Evolutionary conservation across 208 protist species (phyloP).

Genomic region (Trypanosomatidae sp.): DNA sequence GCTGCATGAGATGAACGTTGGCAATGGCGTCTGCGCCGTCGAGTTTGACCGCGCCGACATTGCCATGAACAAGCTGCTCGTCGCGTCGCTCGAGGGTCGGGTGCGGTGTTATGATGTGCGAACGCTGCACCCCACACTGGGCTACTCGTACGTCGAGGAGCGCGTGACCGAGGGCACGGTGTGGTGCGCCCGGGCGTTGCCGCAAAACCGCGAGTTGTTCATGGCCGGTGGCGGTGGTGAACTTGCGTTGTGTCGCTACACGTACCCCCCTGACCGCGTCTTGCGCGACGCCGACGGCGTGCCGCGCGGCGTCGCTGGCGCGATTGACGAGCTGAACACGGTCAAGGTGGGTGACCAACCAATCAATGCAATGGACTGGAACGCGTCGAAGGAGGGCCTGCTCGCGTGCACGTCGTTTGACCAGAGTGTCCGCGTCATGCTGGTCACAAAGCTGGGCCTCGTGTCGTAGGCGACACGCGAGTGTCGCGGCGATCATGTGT

Average conservation of each 20-base stretch:
- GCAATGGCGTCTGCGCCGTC: constrained; percentile 86
- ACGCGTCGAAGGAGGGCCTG: constrained; percentile 62
- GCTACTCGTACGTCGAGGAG: constrained; percentile 83
- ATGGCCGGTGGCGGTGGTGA: constrained; percentile 78
- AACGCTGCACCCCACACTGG: constrained; percentile 70
- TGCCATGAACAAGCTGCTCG: constrained; percentile 90
- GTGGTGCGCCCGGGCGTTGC: constrained; percentile 75
- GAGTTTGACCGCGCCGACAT: constrained; percentile 91
- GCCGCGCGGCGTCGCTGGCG: constrained; percentile 59
- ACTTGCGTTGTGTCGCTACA: constrained; percentile 80
- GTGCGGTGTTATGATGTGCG: constrained; percentile 83
- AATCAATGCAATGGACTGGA: constrained; percentile 82
- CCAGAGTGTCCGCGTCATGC: constrained; percentile 74
- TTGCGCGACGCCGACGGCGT: constrained; percentile 56
- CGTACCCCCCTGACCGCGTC: constrained; percentile 75
- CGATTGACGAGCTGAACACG: constrained; percentile 67
- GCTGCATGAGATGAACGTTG: constrained; percentile 87
- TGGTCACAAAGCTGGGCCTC: constrained; percentile 72
- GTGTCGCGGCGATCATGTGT: too few relatives aligned
- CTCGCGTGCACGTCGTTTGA: constrained; percentile 77
- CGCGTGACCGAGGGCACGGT: constrained; percentile 73
- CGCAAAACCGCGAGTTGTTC: constrained; percentile 90
- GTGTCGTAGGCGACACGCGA: constrained; percentile 20
- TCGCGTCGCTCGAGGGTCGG: constrained; percentile 76
- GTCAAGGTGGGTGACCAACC: constrained; percentile 79